Evolutionary conservation across 129 eudicot species (phyloP), one percentile per base, ranked within the genome.

Genomic region (Dittrichia graveolens): DNA sequence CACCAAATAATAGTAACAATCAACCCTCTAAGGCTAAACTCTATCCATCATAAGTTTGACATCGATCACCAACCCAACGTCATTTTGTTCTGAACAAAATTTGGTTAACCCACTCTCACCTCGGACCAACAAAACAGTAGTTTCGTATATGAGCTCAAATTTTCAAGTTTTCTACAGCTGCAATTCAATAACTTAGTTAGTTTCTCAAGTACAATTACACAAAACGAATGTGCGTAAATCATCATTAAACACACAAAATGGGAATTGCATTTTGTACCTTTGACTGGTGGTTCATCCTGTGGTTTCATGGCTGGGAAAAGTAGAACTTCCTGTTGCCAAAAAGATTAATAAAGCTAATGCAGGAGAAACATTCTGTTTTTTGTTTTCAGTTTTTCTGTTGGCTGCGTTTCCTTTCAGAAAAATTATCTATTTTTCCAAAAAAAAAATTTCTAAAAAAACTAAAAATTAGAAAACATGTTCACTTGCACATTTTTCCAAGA

Each of bases 271-370:
- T 61, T 8, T 60, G 52, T 71, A 78, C 81, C 91, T 75, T 85
- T 87, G 80, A 80, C 69, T 3, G 86, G 75, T 43, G 88, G 81
- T 64, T 91, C 97, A 54, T 91, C 97, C 61, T 84, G 95, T 45
- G 96, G 97, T 49, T 91, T 91, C 97, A 91, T 91, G 53, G 96
- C 96, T 2, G 97, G 97, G 78, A 91, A 91, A 43, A 91, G 93
- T 13, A 91, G 56, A 50, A 88, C 97, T 69, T 91, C 97, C 97
- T 91, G 92, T 77, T 84, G 80, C 45, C 13, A 10, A 39, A 68
- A 14, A 34, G 11, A 55, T 52, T 13, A 49, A 4, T 49, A n/a
- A n/a, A n/a, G n/a, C n/a, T n/a, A n/a, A n/a, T n/a, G n/a, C n/a
- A n/a, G n/a, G n/a, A n/a, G n/a, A n/a, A n/a, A n/a, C n/a, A n/a